A percentile compares a stretch with the other conserved stretches of the same genome.
Conservation (phyloP, 2,329 filamentous ascomycete species). For the Epichloe typhina region DNA sequence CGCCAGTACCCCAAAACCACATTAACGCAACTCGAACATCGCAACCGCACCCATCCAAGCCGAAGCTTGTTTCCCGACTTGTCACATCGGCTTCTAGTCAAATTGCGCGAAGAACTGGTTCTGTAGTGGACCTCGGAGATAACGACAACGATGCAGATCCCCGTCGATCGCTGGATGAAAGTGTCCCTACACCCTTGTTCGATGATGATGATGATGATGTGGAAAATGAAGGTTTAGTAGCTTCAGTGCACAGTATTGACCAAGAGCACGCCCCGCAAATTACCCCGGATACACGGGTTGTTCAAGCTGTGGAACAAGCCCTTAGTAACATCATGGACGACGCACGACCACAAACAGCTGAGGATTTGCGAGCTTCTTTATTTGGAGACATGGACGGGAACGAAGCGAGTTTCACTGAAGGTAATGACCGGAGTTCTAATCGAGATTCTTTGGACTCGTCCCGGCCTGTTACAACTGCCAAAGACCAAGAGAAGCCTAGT, state of each 20-base stretch:
- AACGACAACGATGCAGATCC: conserved; percentile 26
- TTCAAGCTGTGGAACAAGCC: conserved; percentile 85
- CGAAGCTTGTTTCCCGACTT: conserved; percentile 27
- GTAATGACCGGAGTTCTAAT: conserved; percentile 45
- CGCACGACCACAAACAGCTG: conserved; percentile 48
- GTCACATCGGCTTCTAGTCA: conserved; percentile 24
- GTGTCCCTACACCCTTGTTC: conserved; percentile 43
- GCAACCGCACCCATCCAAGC: conserved; percentile 29
- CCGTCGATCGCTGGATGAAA: conserved; percentile 61
- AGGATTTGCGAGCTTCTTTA: conserved; percentile 52
- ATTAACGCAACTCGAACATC: conserved; percentile 17
- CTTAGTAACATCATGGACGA: conserved; percentile 87
- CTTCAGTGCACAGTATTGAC: conserved; percentile 69
- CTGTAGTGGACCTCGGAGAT: conserved; percentile 33
- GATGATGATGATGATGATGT: conserved; percentile 77
- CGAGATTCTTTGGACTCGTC: conserved; percentile 47
- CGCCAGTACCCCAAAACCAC: conserved; percentile 6
- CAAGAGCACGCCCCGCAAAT: conserved; percentile 44
- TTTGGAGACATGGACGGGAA: conserved; percentile 32
- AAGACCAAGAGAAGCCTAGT: conserved; percentile 59
- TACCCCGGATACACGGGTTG: conserved; percentile 62
- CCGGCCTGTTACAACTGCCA: conserved; percentile 17
- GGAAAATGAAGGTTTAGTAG: conserved; percentile 55
- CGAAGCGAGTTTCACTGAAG: conserved; percentile 36
- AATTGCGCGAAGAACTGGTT: conserved; percentile 29